A percentile compares a stretch with the other conserved stretches of the same genome.
phyloP scores from a whole-genome alignment of 768 basidiomycete species.

The Pholiota molesta region DNA sequence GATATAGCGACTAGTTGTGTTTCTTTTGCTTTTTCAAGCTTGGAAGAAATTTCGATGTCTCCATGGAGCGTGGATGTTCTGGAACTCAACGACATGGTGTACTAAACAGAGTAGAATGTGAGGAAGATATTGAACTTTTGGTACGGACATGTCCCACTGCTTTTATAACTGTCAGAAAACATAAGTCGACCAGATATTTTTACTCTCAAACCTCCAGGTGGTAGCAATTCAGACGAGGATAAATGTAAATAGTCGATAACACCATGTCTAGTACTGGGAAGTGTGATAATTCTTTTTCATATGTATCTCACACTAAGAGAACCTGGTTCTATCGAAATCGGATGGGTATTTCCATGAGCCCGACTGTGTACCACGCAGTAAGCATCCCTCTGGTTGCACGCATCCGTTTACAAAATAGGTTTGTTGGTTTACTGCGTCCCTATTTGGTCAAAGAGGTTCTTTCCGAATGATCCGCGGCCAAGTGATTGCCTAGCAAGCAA shows the following conservation, averaged over 20 bases:
- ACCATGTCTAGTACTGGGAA: background rate
- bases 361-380: background rate
- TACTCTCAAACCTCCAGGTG: background rate
- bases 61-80: conserved; percentile 3
- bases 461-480: background rate
- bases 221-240: background rate
- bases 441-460: background rate
- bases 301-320: background rate
- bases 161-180: background rate
- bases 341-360: background rate
- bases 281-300: background rate
- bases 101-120: background rate
- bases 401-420: background rate
- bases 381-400: background rate
- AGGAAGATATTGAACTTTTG: background rate
- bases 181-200: background rate
- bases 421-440: background rate
- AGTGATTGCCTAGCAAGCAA: background rate
- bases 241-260: background rate
- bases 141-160: background rate
- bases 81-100: background rate
- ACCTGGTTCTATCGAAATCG: background rate
- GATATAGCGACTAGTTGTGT: background rate
- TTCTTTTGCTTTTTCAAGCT: background rate
- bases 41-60: background rate